Base-by-base conservation (phyloP, 176 grass and related monocot genomes). In the Echinochloa phyllopogon region DNA sequence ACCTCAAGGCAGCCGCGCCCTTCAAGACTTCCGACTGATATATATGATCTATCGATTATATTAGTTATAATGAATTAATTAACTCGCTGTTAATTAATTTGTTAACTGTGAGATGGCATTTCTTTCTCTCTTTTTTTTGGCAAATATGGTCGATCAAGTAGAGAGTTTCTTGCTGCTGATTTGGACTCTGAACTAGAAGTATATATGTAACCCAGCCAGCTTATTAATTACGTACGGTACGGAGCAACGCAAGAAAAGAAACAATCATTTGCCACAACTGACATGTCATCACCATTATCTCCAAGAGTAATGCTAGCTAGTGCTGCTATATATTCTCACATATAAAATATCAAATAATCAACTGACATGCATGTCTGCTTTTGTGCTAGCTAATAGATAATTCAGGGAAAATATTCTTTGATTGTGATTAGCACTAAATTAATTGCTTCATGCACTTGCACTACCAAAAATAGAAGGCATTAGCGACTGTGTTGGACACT, bases 1-100 rank as follows among this genome's bases (percentile, higher is more conserved):
- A 96, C 82, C 80, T 99, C 63, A 99, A 91, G 72, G 72, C 76
- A 3, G 94, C 94, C 38, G 62, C 90, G 8, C 97, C 87, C 0
- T 99, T 99, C 76, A 94, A 89, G 84, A 91, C 74, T 25, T 69
- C 56, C 15, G 78, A 91, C 72, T 98, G 83, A 80, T 33, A 33
- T 33, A 33, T 33, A 33, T 33, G 29, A 33, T n/a, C n/a, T n/a
- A n/a, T 60, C 25, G 10, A 33, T 0, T n/a, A 11, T n/a, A n/a
- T n/a, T n/a, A n/a, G n/a, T n/a, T n/a, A n/a, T n/a, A 17, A 49
- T 40, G 74, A 12, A 57, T 82, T 82, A 70, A 42, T 82, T 70
- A 82, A 57, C 65, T 17, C 21, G 17, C 6, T 6, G 13, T 79
- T 64, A 65, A 88, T 79, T 84, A 66, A 74, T 65, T 74, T 42